Conservation (phyloP, 2,329 filamentous ascomycete genomes). For the Aspergillus tubingensis region DNA sequence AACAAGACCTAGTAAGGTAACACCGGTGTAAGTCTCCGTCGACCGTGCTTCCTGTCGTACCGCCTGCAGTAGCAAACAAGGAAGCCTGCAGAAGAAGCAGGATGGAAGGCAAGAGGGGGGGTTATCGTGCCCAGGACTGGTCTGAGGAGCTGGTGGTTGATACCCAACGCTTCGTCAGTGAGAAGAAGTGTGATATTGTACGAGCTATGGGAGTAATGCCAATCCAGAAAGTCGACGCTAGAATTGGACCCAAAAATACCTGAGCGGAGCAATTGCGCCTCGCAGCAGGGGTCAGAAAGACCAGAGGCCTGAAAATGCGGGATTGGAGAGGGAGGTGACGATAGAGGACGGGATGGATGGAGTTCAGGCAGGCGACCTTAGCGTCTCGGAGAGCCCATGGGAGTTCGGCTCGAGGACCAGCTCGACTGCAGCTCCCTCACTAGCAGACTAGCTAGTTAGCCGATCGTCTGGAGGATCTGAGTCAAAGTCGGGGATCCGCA, state of each 20-base stretch:
- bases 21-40: background rate
- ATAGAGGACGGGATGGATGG: background rate
- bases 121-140: background rate
- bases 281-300: background rate
- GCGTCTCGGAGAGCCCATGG: background rate
- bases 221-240: background rate
- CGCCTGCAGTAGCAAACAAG: background rate
- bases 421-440: background rate
- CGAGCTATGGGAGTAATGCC: background rate
- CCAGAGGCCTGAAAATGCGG: background rate
- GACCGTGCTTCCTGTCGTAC: background rate
- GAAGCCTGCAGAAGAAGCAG: background rate
- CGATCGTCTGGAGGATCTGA: slow-evolving; percentile 3
- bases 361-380: background rate
- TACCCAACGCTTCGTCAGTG: background rate
- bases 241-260: background rate
- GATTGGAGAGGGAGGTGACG: background rate
- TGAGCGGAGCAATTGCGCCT: background rate
- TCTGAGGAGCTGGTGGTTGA: background rate
- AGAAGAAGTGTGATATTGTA: background rate
- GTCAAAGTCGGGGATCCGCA: slow-evolving; percentile 17
- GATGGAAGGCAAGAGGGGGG: background rate
- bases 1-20: background rate
- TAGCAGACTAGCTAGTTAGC: background rate
- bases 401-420: background rate